Conservation (phyloP, 306 rosid genomes). For the Glycine tomentella region DNA sequence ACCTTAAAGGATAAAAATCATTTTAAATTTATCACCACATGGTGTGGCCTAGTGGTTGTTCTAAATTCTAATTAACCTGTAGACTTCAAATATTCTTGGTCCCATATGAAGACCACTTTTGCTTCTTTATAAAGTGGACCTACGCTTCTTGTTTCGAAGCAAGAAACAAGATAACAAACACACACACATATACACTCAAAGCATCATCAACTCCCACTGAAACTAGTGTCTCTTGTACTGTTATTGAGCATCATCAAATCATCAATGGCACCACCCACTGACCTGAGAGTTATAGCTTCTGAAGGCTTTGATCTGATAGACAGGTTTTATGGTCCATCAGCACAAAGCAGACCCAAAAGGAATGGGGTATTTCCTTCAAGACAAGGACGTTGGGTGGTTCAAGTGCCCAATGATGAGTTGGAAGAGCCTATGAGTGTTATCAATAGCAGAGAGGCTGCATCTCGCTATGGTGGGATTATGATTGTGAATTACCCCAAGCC, state of each 20-base stretch:
- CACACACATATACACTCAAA: neutral
- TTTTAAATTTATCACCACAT: neutral
- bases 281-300: neutral
- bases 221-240: neutral
- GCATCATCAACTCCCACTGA: neutral
- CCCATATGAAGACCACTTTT: neutral
- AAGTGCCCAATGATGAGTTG: conserved; percentile 22
- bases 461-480: conserved; percentile 14
- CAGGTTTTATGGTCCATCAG: neutral
- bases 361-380: conserved; percentile 8
- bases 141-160: neutral
- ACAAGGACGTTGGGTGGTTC: conserved; percentile 21
- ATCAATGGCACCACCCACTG: neutral
- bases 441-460: conserved; percentile 13
- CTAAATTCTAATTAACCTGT: neutral
- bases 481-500: conserved; percentile 11
- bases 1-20: neutral
- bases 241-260: neutral
- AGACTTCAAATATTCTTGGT: neutral
- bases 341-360: neutral
- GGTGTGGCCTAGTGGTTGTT: neutral
- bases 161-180: neutral
- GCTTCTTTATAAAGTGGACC: neutral
- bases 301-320: conserved; percentile 10
- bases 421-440: neutral